Evolutionary conservation across 2,329 filamentous ascomycete species (phyloP), one percentile per base, ranked within the genome.

Genomic region (Phialocephala sp.): DNA sequence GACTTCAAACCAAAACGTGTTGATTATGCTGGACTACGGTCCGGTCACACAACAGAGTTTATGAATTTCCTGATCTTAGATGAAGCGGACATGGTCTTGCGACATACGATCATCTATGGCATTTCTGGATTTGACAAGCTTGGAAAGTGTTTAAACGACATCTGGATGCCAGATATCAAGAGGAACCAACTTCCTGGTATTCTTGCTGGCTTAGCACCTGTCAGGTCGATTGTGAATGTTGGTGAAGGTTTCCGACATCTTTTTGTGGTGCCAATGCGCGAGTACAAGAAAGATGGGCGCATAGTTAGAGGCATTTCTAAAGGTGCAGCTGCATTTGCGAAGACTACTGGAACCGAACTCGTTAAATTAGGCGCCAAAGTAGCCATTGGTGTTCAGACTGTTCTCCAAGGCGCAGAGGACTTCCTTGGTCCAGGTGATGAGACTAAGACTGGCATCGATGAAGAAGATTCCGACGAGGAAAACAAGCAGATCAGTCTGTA

Each of bases 1-100:
- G 95, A 99, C 78, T 99, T 99, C 80, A 99, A 99, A 77, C 95
- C 95, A 9, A 98, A 99, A 79, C 88, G 93, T n/a, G 92, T 99
- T 20, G 94, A 99, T 77, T 99, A 99, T 72, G 92, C 89, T 0
- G 94, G 94, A 3, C 85, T 99, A 3, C 89, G 94, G 32, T 97
- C 95, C 1, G 95, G 95, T 1, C 93, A 92, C 71, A 98, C 95
- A 0, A 97, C 93, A 0, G 95, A 99, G 77, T 97, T 99, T 74
- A 98, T 98, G 94, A 99, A 99, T 77, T 97, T 99, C 76, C 86
- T 99, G 69, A 91, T 94, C 15, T 86, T 99, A 0, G 95, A 99
- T 72, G 90, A 92, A 70, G 89, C 95, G 1, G 89, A 94, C 67
- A 91, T 99, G 84, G 87, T 91, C 8, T 85, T 99, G 61, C 87